Percentiles rank a stretch among this genome's conserved stretches.
Evolutionary conservation across 2,329 filamentous ascomycete species (phyloP).

Genomic region (Pleoardoris graminearum): DNA sequence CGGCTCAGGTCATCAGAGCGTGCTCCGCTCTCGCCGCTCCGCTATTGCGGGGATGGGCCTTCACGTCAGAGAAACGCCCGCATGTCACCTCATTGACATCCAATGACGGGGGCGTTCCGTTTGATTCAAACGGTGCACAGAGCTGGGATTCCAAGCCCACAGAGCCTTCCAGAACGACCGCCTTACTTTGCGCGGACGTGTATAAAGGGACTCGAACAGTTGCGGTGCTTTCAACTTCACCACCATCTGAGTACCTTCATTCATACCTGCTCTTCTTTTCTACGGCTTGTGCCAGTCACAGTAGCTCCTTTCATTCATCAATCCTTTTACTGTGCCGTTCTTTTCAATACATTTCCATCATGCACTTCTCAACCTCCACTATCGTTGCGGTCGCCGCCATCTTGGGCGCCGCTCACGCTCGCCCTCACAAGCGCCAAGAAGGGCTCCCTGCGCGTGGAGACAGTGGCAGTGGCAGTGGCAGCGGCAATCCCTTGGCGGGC

Average conservation of each 20-base stretch:
- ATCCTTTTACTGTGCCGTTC: conserved; percentile 28
- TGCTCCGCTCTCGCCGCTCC: neutral
- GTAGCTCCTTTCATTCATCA: conserved; percentile 14
- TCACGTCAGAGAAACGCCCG: neutral
- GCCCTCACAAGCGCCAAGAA: conserved; percentile 12
- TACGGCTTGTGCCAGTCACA: conserved; percentile 23
- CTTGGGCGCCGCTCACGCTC: conserved; percentile 22
- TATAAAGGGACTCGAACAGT: conserved; percentile 15
- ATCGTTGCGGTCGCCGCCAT: conserved; percentile 24
- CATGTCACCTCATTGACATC: neutral
- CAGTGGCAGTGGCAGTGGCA: neutral
- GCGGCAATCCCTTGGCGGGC: neutral
- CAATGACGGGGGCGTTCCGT: neutral
- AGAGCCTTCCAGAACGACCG: neutral
- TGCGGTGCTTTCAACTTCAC: conserved; percentile 10
- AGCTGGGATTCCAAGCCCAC: neutral
- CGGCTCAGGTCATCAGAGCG: neutral
- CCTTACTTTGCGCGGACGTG: neutral
- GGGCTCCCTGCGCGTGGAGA: neutral
- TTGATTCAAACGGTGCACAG: neutral
- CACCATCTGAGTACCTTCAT: conserved; percentile 15
- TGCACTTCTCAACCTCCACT: conserved; percentile 29
- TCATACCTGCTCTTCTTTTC: conserved; percentile 14
- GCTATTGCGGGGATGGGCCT: neutral
- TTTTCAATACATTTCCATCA: conserved; percentile 12